Evolutionary conservation across 129 eudicot species (phyloP).

Genomic region (Kitagawia praeruptora): DNA sequence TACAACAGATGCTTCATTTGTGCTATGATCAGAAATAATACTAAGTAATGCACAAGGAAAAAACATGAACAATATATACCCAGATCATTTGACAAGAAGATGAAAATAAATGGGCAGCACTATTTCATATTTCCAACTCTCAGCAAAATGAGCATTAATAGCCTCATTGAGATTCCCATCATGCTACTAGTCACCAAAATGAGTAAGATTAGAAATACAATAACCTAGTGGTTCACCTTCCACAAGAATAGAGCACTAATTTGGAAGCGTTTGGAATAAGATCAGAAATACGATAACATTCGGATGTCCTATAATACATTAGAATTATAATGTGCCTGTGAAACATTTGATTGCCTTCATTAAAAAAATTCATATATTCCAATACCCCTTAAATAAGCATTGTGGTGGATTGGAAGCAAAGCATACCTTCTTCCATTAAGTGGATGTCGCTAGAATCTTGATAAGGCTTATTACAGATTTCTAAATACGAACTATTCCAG

Average conservation of each 20-base stretch:
- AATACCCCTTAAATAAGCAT: background rate
- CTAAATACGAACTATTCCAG: no score
- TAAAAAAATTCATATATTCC: background rate
- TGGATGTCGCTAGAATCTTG: background rate
- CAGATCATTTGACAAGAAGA: background rate
- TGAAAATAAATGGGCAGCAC: background rate
- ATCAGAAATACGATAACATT: no score
- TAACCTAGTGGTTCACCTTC: background rate
- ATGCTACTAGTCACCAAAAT: constrained; percentile 50
- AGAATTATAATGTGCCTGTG: background rate
- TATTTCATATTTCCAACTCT: constrained; percentile 65
- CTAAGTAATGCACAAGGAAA: background rate
- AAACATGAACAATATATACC: background rate
- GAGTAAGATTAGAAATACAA: background rate
- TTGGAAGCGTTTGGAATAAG: no score
- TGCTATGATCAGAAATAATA: constrained; percentile 22
- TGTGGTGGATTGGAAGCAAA: background rate
- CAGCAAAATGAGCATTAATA: constrained; percentile 64
- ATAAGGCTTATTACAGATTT: background rate
- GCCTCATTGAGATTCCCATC: constrained; percentile 82
- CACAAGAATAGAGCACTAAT: background rate
- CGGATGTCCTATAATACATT: no score
- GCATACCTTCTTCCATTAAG: background rate
- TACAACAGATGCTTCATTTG: constrained; percentile 39
- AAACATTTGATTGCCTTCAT: background rate